Evolutionary conservation across 164 flowering plant genomes (phyloP), one percentile per base, ranked within the genome.

Genomic region (Stephania cephalantha): DNA sequence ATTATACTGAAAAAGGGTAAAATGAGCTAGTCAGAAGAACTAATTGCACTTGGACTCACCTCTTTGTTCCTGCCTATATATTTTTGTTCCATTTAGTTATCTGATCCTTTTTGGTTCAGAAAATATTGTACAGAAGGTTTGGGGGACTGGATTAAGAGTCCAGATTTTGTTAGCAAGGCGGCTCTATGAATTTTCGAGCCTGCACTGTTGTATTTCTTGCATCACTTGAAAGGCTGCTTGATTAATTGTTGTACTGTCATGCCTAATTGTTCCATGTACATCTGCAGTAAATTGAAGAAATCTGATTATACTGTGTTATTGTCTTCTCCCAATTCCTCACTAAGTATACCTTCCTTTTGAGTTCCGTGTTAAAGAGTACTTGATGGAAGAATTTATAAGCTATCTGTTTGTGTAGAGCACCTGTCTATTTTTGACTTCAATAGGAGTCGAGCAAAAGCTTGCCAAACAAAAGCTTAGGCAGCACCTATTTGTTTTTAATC

Each of bases 81-180:
- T 58, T 22, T 64, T 45, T 0, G 20, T 64, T 71, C 61, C 29
- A 63, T 13, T 70, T 63, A 18, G 12, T 50, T 67, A 13, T 66
- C 69, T 73, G 22, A 17, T 68, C 10, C 65, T 45, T 58, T 73
- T 70, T 73, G 67, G 75, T 75, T 79, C 74, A 67, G 48, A 73
- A 72, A 7, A 74, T 68, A 66, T 67, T 82, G 82, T 80, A 82
- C 79, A 76, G 79, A 75, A 75, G 79, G 61, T 74, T 74, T 71
- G 76, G 76, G 76, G 53, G 70, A 71, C 74, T 65, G 72, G 73
- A n/a, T 53, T 70, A 7, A 58, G 71, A 44, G 74, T 66, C 69
- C 72, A 71, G 77, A 71, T 78, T 72, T 78, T 53, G 77, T 72
- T 20, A 35, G 48, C 68, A 64, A 58, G 71, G 50, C 69, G 31